A percentile compares a stretch with the other conserved stretches of the same genome.
Conservation (phyloP, 108 stramenopile genomes). For the Nitzschia putrida region DNA sequence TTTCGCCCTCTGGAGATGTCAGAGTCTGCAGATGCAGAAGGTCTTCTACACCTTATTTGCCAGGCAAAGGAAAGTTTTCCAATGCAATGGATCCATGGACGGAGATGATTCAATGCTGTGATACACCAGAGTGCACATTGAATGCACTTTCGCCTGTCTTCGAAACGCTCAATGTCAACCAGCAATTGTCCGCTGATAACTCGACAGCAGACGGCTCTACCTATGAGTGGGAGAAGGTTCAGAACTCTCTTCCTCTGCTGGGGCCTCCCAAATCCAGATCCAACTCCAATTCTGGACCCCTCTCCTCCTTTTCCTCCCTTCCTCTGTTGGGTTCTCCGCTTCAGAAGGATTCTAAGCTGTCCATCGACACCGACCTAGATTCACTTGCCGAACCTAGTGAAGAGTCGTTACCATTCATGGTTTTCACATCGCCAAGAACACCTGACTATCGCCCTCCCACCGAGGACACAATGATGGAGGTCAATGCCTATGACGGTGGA, state of each 20-base stretch:
- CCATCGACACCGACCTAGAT: too few species aligned
- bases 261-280: too few species aligned
- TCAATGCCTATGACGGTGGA: constrained; percentile 29
- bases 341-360: too few species aligned
- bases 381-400: too few species aligned
- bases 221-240: constrained; percentile 39
- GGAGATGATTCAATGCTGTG: constrained; percentile 31
- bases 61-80: not conserved
- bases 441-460: constrained; percentile 10
- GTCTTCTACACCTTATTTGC: constrained; percentile 39
- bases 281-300: too few species aligned
- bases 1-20: constrained; percentile 72
- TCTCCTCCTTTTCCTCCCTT: too few species aligned
- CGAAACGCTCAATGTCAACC: constrained; percentile 1
- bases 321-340: too few species aligned
- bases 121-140: constrained; percentile 23
- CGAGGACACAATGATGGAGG: constrained; percentile 4
- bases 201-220: constrained; percentile 22
- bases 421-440: too few species aligned
- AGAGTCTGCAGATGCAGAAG: constrained; percentile 60
- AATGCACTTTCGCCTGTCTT: constrained; percentile 40
- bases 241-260: too few species aligned
- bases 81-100: constrained; percentile 18
- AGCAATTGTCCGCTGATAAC: constrained; percentile 12
- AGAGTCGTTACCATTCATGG: too few species aligned